phyloP scores from a whole-genome alignment of 2,329 filamentous ascomycete species.

The Hypoxylon sp. region DNA sequence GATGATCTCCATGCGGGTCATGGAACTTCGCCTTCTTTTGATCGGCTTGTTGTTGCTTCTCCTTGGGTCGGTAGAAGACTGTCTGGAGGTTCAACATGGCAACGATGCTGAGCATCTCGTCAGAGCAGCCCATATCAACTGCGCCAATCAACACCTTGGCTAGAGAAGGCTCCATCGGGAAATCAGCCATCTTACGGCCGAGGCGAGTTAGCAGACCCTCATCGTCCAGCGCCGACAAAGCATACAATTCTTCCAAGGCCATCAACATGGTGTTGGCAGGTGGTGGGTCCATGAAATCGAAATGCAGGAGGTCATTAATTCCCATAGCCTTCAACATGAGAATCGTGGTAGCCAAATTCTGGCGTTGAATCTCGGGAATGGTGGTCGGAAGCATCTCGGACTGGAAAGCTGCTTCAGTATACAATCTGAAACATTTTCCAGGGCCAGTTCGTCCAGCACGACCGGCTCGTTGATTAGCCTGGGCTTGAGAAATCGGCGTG shows the following conservation, averaged over 20 bases:
- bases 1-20: conserved; percentile 92
- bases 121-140: conserved; percentile 88
- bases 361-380: conserved; percentile 95
- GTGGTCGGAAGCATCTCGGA: conserved; percentile 97
- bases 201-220: conserved; percentile 93
- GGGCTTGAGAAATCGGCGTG: conserved; percentile 95
- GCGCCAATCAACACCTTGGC: conserved; percentile 91
- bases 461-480: conserved; percentile 93
- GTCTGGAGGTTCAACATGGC: conserved; percentile 90
- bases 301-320: conserved; percentile 96
- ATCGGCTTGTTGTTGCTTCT: conserved; percentile 96
- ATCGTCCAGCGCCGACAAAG: conserved; percentile 90
- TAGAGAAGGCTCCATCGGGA: conserved; percentile 94
- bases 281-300: conserved; percentile 99
- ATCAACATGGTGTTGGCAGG: conserved; percentile 98
- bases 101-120: conserved; percentile 94
- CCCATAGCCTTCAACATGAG: conserved; percentile 99
- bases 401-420: conserved; percentile 95
- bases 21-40: conserved; percentile 99
- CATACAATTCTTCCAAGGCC: conserved; percentile 94
- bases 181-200: conserved; percentile 97
- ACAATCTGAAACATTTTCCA: conserved; percentile 94
- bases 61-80: conserved; percentile 95
- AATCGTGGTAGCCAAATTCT: conserved; percentile 93
- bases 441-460: conserved; percentile 94